A percentile compares a stretch with the other conserved stretches of the same genome.
Evolutionary conservation across 805 yeast species (phyloP).

Genomic region (Debaryomyces castellii): DNA sequence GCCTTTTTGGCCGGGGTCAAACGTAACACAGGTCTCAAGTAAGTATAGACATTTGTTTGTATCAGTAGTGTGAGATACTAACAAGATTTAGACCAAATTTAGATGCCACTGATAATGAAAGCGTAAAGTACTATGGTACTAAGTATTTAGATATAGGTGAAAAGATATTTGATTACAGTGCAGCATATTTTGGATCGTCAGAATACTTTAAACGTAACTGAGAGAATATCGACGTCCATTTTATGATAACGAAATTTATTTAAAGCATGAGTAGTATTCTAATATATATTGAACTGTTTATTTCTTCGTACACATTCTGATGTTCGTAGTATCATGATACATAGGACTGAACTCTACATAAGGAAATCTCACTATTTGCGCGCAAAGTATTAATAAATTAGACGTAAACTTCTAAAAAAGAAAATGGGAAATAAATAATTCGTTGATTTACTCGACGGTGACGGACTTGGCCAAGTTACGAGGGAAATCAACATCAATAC

Average conservation of each 20-base stretch:
- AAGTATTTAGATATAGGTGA: constrained; percentile 88
- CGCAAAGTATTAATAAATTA: not conserved
- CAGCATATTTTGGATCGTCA: constrained; percentile 68
- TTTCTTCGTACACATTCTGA: not conserved
- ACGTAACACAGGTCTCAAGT: constrained; percentile 64
- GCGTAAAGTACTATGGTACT: constrained; percentile 49
- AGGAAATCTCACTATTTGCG: not conserved
- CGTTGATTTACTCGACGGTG: constrained; percentile 73
- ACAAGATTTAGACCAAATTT: constrained; percentile 40
- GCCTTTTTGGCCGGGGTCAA: constrained; percentile 72
- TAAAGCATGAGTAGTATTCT: not conserved
- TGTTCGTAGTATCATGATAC: not conserved
- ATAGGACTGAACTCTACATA: not conserved
- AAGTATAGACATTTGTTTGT: constrained; percentile 5
- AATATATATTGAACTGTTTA: not conserved
- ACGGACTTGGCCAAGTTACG: constrained; percentile 98
- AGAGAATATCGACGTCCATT: constrained; percentile 3
- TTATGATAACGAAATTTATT: not conserved
- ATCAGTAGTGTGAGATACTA: not conserved
- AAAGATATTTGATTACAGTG: constrained; percentile 68
- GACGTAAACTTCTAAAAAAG: not conserved
- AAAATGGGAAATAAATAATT: not conserved
- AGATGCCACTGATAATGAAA: constrained; percentile 42
- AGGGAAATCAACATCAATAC: constrained; percentile 97
- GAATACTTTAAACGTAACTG: constrained; percentile 67